Base-by-base conservation (phyloP, 2,329 filamentous ascomycete genomes). In the Cladosporium sphaerospermum region DNA sequence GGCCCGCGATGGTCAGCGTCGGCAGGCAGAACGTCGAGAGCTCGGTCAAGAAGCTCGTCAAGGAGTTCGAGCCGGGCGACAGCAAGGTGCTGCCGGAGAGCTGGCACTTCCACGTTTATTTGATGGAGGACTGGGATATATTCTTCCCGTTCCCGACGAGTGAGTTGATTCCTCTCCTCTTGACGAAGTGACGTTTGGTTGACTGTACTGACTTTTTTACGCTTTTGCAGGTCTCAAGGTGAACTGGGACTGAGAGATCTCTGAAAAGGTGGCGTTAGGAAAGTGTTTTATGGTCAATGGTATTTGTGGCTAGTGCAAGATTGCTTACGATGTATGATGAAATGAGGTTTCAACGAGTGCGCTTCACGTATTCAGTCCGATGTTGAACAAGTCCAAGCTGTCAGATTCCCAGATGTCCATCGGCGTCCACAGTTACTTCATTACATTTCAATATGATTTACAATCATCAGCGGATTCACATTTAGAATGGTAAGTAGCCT, bases 51-150 rank as follows among this genome's bases (percentile, higher is more conserved):
- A 76, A 75, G 62, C 68, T 76, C 0, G 56, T 61, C 43, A 70
- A 70, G 57, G 60, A 66, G 59, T 67, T 64, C 40, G 59, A 62
- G 19, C 59, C 61, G 3, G 63, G 62, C 14, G 57, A 66, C 48
- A 61, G 57, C 32, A 61, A 68, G 40, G 62, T 63, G 54, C 59
- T 71, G 47, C 62, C 64, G 9, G 62, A 70, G 50, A 56, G 52
- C 18, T 65, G 62, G 61, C 53, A 57, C 40, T 75, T 72, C 54
- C 69, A 73, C 62, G 67, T 67, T 19, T 77, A 75, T 55, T 59
- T 77, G 66, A 75, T 71, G 34, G 74, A 75, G 66, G 72, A 73
- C 48, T 73, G 72, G 69, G 72, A 75, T 64, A 66, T 64, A 60
- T 74, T 68, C 59, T 75, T 73, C 61, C 72, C 72, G 39, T 75